Evolutionary conservation across 768 basidiomycete genomes (phyloP).

Genomic region (Austroboletus eburneus): DNA sequence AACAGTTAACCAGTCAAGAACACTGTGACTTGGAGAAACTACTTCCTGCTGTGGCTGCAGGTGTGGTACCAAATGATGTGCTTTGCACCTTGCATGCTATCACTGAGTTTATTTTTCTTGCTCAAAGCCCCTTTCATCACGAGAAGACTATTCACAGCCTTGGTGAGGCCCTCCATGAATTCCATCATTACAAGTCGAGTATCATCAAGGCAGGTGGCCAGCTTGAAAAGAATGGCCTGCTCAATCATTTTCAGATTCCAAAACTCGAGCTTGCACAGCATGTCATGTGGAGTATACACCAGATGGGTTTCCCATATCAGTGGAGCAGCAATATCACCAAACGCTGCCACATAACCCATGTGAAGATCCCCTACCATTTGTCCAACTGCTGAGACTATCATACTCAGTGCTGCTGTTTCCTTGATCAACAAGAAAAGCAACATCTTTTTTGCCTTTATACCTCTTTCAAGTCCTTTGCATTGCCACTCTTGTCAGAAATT

Average conservation of each 20-base stretch:
- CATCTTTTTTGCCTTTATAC: constrained; percentile 4
- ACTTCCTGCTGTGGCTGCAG: neutral
- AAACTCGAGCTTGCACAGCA: constrained; percentile 25
- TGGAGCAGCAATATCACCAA: constrained; percentile 13
- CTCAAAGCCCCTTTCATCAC: constrained; percentile 22
- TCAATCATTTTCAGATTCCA: constrained; percentile 4
- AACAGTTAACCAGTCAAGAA: constrained; percentile 3
- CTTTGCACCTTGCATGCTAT: constrained; percentile 32
- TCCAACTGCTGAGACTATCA: constrained; percentile 4
- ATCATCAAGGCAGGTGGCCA: neutral
- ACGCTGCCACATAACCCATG: constrained; percentile 7
- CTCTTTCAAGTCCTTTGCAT: neutral
- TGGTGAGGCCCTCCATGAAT: neutral
- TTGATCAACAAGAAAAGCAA: constrained; percentile 7
- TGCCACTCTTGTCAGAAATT: no score
- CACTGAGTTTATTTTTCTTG: constrained; percentile 36
- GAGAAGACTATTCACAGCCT: constrained; percentile 4
- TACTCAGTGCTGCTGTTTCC: constrained; percentile 4
- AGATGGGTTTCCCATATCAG: constrained; percentile 25
- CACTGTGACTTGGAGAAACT: constrained; percentile 7
- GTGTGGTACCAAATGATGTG: constrained; percentile 24
- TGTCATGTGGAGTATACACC: constrained; percentile 18
- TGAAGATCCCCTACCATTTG: neutral
- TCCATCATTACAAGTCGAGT: constrained; percentile 6
- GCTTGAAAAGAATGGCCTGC: constrained; percentile 5